Evolutionary conservation across 2,329 filamentous ascomycete genomes (phyloP).

Genomic region (Emmonsia crescens): DNA sequence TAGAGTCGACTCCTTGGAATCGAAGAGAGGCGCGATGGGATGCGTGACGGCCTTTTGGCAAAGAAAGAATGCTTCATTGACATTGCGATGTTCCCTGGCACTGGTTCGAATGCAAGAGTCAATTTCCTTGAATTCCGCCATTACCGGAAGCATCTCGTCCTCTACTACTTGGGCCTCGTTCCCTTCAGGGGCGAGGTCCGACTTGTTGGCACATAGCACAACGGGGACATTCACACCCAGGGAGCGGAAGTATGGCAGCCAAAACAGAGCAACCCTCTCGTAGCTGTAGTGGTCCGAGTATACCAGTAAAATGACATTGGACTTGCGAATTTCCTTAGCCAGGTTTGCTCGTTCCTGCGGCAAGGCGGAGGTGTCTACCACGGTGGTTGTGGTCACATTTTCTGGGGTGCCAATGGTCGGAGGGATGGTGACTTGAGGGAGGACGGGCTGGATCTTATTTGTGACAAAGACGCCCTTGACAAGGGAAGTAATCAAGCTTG

Average conservation of each 20-base stretch:
- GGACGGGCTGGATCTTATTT: conserved; percentile 86
- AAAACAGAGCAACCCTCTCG: conserved; percentile 90
- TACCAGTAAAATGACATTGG: conserved; percentile 90
- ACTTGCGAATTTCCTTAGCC: conserved; percentile 89
- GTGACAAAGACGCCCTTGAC: conserved; percentile 96
- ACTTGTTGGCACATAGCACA: conserved; percentile 93
- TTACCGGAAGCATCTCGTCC: conserved; percentile 95
- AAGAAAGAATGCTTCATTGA: conserved; percentile 93
- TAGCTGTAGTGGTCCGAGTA: conserved; percentile 99
- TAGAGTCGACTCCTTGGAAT: conserved; percentile 80
- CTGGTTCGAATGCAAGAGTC: conserved; percentile 95
- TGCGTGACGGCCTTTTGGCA: conserved; percentile 98
- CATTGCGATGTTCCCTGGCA: conserved; percentile 81
- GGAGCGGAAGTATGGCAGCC: conserved; percentile 96
- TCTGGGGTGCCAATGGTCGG: conserved; percentile 87
- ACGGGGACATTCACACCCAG: conserved; percentile 98
- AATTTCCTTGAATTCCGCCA: conserved; percentile 98
- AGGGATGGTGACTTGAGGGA: conserved; percentile 90
- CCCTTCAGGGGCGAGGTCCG: conserved; percentile 67
- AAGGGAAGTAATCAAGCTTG: conserved; percentile 82
- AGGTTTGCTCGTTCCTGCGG: conserved; percentile 86
- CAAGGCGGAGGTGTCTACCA: conserved; percentile 92
- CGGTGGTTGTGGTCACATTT: conserved; percentile 83
- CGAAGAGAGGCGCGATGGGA: conserved; percentile 90
- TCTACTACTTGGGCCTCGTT: conserved; percentile 77